Evolutionary conservation across 371 early-diverging fungal genomes (phyloP).

Genomic region (Neoconidiobolus thromboides): DNA sequence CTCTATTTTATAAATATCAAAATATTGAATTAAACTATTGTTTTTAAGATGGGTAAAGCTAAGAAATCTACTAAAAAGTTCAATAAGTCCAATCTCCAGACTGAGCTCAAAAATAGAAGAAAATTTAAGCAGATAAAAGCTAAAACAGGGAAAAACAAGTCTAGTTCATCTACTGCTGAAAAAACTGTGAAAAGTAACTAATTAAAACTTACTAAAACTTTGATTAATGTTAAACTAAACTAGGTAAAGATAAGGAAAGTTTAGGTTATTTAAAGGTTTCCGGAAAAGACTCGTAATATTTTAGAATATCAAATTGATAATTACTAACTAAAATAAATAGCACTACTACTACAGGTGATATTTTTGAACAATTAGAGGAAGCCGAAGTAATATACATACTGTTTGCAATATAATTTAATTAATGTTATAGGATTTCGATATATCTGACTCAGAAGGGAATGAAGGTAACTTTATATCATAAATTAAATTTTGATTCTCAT

Average conservation of each 20-base stretch:
- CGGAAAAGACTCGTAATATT: too few species aligned
- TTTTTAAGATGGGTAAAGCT: slow-evolving; percentile 35
- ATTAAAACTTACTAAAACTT: neutral
- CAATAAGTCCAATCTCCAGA: slow-evolving; percentile 55
- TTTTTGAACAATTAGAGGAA: neutral
- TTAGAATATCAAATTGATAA: too few species aligned
- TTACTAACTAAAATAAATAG: neutral
- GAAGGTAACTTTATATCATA: neutral
- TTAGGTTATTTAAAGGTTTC: neutral
- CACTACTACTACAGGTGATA: neutral
- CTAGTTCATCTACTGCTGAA: neutral
- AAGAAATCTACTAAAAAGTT: slow-evolving; percentile 77
- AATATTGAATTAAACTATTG: too few species aligned
- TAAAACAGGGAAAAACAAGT: slow-evolving; percentile 25
- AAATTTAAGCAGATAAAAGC: slow-evolving; percentile 47
- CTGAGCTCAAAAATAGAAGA: slow-evolving; percentile 35
- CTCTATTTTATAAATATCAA: too few species aligned
- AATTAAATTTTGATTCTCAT: too few species aligned
- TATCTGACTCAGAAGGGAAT: neutral
- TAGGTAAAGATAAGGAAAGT: neutral
- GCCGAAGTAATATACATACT: neutral
- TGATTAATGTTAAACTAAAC: neutral
- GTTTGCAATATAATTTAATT: neutral
- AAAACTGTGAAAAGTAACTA: slow-evolving; percentile 18
- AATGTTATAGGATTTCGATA: neutral